A percentile compares a stretch with the other conserved stretches of the same genome.
Conservation (phyloP, 768 basidiomycete species). For the Lactarius tabidus region DNA sequence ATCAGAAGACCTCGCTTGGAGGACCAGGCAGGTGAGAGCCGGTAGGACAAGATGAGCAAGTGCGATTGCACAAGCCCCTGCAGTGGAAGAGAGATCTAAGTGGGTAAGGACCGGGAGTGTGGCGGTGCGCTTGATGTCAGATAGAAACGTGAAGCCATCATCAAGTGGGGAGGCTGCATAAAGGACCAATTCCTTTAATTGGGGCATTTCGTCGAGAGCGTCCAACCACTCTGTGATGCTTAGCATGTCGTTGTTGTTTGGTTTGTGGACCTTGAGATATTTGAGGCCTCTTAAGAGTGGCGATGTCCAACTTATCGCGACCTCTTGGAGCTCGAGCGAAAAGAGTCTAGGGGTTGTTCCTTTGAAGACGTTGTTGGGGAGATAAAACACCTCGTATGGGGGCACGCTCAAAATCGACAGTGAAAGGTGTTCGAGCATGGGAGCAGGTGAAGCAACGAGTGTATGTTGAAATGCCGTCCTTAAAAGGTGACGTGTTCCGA, state of each 20-base stretch:
- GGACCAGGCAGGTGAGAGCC: not conserved
- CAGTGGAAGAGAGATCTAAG: not conserved
- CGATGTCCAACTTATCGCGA: slow-evolving; percentile 4
- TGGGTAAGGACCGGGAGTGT: not conserved
- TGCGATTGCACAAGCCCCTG: not conserved
- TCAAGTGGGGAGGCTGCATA: not conserved
- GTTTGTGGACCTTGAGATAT: not conserved
- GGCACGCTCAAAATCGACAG: too few species aligned
- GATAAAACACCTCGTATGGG: too few species aligned
- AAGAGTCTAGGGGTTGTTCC: not conserved
- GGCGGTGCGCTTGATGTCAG: not conserved
- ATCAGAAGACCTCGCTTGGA: not conserved
- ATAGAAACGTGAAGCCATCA: not conserved
- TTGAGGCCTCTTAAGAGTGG: slow-evolving; percentile 3
- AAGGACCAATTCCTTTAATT: slow-evolving; percentile 1
- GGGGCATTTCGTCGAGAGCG: not conserved
- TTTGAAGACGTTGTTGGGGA: not conserved
- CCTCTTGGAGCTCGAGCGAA: not conserved
- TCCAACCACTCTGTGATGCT: not conserved
- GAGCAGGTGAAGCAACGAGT: not conserved
- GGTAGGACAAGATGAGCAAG: not conserved
- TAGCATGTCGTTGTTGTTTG: not conserved
- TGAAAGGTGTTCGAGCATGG: not conserved
- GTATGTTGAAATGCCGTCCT: too few species aligned
- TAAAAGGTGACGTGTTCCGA: not conserved